phyloP scores from a whole-genome alignment of 2,329 filamentous ascomycete species.

The Hymenoscyphus salicellus region DNA sequence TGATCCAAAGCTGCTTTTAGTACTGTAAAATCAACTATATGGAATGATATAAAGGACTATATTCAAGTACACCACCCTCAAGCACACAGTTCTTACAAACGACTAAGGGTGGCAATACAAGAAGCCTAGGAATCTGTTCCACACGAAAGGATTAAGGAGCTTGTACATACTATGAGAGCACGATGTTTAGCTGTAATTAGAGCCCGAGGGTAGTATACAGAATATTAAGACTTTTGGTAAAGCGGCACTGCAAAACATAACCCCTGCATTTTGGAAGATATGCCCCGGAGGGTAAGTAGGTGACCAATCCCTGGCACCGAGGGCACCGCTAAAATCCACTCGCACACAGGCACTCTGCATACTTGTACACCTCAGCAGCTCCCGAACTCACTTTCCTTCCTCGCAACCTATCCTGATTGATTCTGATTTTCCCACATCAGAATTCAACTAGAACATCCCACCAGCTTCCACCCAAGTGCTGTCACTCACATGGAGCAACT shows the following conservation, averaged over 20 bases:
- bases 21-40: too few species aligned
- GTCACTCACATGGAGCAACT: slow-evolving; percentile 23
- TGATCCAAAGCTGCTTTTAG: too few species aligned
- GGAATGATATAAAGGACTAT: slow-evolving; percentile 27
- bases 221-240: slow-evolving; percentile 4
- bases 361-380: not conserved
- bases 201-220: not conserved
- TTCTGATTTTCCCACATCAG: too few species aligned
- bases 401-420: too few species aligned
- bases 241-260: slow-evolving; percentile 3
- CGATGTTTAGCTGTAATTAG: not conserved
- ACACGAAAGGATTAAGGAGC: not conserved
- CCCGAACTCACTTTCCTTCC: too few species aligned
- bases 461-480: not conserved
- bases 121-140: slow-evolving; percentile 11
- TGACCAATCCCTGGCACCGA: not conserved
- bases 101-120: slow-evolving; percentile 14
- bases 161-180: not conserved
- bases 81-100: slow-evolving; percentile 17
- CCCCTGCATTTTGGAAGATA: slow-evolving; percentile 4
- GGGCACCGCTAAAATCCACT: not conserved
- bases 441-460: not conserved
- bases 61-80: slow-evolving; percentile 19
- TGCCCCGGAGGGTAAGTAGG: not conserved
- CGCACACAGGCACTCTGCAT: not conserved